Evolutionary conservation across 2,329 filamentous ascomycete species (phyloP), one percentile per base, ranked within the genome.

Genomic region (Chrysosporium queenslandicum): DNA sequence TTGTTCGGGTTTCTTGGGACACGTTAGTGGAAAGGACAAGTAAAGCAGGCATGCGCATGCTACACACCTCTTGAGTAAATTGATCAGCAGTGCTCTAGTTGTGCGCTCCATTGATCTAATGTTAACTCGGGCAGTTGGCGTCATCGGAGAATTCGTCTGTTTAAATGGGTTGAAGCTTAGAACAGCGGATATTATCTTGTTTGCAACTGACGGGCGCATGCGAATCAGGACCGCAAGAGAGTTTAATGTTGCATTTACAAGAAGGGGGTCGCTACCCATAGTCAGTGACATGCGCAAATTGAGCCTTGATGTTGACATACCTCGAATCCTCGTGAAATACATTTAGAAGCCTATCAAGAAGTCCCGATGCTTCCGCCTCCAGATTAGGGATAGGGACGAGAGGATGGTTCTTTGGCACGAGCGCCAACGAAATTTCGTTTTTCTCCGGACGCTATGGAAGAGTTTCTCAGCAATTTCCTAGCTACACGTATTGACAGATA

Each of bases 51-150:
- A 34, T 25, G 23, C 30, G 45, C 23, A 34, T 25, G 23, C 30
- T 46, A 56, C 74, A 59, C 75, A 87, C 84, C 82, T 79, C 71
- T 91, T 91, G 59, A 85, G 75, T 50, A 95, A 74, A 68, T 96
- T 90, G 50, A 90, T 78, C 36, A 97, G 76, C 43, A 98, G 73
- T 59, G 89, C 82, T 61, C 89, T 81, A 2, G 86, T 86, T 21
- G 92, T 98, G 65, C 94, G 88, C 68, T 96, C 91, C 82, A 98
- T 92, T 4, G 91, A 97, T 68, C 84, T 88, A 56, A 94, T 78
- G 61, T 91, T 81, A 55, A 98, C 85, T 60, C 85, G 88, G 46
- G 80, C 79, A 64, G 83, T 87, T 2, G 87, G 79, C 0, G 86
- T 91, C 74, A 94, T 79, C 2, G 85, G 83, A 1, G 81, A 80